Conservation (phyloP, 2,329 filamentous ascomycete genomes). For the Penicillium decumbens region DNA sequence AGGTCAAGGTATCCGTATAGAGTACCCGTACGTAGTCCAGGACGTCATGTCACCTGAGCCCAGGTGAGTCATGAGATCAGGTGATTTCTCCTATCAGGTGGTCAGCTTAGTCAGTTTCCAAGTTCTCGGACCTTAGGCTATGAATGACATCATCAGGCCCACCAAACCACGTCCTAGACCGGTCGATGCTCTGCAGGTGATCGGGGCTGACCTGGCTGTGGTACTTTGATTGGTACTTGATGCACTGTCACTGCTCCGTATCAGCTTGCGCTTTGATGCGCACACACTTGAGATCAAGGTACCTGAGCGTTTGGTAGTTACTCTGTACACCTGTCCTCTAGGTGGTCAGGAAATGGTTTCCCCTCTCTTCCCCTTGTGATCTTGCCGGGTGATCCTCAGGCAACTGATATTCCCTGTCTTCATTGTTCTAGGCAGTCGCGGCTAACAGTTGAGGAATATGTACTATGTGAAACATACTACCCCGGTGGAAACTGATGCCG, state of each 20-base stretch:
- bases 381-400: slow-evolving; percentile 23
- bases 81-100: slow-evolving; percentile 15
- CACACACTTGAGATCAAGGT: background rate
- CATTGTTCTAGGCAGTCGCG: background rate
- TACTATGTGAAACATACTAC: background rate
- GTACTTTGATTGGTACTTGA: background rate
- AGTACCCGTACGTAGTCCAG: no score
- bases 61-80: slow-evolving; percentile 6
- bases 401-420: slow-evolving; percentile 10
- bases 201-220: slow-evolving; percentile 3
- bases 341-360: slow-evolving; percentile 14
- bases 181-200: slow-evolving; percentile 28
- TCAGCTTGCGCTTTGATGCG: background rate
- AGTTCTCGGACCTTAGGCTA: background rate
- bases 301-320: background rate
- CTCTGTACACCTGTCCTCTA: background rate
- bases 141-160: slow-evolving; percentile 26
- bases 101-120: slow-evolving; percentile 4
- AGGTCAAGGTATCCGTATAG: no score
- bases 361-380: slow-evolving; percentile 8
- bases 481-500: background rate
- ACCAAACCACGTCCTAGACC: slow-evolving; percentile 26
- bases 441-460: background rate
- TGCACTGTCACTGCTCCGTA: background rate
- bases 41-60: background rate